phyloP scores from a whole-genome alignment of 148 eudicot genomes.

The Rhododendron ovatum region DNA sequence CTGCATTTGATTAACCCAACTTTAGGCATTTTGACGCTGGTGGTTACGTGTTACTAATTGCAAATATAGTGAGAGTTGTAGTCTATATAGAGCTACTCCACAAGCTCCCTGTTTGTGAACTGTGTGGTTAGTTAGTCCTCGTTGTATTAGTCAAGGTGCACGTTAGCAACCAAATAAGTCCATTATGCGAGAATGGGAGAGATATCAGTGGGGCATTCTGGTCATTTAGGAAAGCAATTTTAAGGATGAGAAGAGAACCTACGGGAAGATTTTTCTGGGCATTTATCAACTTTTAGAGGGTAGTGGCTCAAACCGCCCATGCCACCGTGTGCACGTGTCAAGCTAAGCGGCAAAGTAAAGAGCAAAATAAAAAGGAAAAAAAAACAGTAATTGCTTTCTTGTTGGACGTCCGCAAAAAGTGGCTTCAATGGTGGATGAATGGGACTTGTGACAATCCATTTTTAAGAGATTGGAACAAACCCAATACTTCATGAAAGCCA shows the following conservation, averaged over 20 bases:
- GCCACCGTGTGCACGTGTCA: conserved; percentile 2
- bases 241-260: not conserved
- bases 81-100: not conserved
- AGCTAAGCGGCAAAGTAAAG: not conserved
- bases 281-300: not conserved
- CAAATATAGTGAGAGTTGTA: not conserved
- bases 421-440: not conserved
- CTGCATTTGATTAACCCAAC: not conserved
- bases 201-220: not conserved
- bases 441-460: not conserved
- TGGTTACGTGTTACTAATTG: not conserved
- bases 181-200: not conserved
- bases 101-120: too few species aligned
- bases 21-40: not conserved
- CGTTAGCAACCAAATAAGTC: too few species aligned
- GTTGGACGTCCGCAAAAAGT: not conserved
- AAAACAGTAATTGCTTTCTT: not conserved
- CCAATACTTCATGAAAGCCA: not conserved
- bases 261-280: not conserved
- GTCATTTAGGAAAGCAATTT: not conserved
- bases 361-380: not conserved
- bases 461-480: not conserved
- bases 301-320: not conserved
- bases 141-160: too few species aligned
- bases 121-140: not conserved